Conservation (phyloP, 768 basidiomycete genomes). For the Pleurotus eryngii region DNA sequence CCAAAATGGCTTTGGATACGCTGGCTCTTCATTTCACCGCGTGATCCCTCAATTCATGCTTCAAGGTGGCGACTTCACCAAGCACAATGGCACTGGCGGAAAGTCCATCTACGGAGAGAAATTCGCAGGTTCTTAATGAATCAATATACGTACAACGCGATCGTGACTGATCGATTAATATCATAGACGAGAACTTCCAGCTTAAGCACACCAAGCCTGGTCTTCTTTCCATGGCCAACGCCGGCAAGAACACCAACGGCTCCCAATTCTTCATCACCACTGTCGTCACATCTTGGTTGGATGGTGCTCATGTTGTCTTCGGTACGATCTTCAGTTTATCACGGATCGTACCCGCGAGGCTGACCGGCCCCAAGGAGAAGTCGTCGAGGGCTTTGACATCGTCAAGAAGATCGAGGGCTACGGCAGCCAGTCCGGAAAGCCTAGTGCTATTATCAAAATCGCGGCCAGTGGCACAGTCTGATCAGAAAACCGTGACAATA, state of each 20-base stretch:
- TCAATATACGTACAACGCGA: neutral
- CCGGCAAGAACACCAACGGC: slow-evolving; percentile 80
- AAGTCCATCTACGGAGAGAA: slow-evolving; percentile 75
- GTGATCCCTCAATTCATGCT: slow-evolving; percentile 85
- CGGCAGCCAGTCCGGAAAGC: slow-evolving; percentile 37
- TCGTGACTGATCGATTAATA: neutral
- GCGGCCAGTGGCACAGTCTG: slow-evolving; percentile 11
- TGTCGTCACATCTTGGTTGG: slow-evolving; percentile 72
- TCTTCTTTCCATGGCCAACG: slow-evolving; percentile 78
- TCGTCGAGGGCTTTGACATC: slow-evolving; percentile 59
- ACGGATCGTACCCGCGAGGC: too few species aligned
- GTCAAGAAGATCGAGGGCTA: slow-evolving; percentile 41
- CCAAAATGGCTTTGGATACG: slow-evolving; percentile 70
- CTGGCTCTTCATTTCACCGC: slow-evolving; percentile 70
- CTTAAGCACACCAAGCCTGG: slow-evolving; percentile 70
- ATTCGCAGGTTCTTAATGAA: slow-evolving; percentile 48
- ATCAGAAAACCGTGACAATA: neutral
- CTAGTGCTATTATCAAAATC: slow-evolving; percentile 50
- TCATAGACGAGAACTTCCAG: slow-evolving; percentile 79
- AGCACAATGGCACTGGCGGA: slow-evolving; percentile 68
- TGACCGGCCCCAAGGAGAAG: slow-evolving; percentile 43
- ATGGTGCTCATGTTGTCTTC: slow-evolving; percentile 84
- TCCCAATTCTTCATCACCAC: slow-evolving; percentile 91
- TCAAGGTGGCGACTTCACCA: slow-evolving; percentile 88
- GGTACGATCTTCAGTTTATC: slow-evolving; percentile 36